phyloP scores from a whole-genome alignment of 164 flowering plant genomes.

The Piper longum region DNA sequence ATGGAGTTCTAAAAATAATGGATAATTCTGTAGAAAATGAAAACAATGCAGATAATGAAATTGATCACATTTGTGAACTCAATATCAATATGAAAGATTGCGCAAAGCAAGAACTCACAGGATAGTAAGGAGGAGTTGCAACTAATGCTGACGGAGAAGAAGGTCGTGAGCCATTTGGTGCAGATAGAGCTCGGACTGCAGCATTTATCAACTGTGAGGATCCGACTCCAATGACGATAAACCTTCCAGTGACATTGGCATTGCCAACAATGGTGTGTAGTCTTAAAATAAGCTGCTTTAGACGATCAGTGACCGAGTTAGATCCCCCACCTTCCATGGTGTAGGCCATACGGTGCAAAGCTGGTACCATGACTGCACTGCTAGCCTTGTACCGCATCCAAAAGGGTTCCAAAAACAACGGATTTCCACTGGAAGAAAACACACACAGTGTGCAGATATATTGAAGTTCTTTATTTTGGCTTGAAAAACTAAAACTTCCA shows the following conservation, averaged over 20 bases:
- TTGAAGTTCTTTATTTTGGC: too few relatives aligned
- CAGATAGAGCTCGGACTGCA: constrained; percentile 42
- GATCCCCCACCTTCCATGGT: constrained; percentile 5
- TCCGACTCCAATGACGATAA: constrained; percentile 53
- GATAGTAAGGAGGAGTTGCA: constrained; percentile 42
- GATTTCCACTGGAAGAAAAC: neutral
- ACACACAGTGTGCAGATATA: too few relatives aligned
- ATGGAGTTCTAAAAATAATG: too few relatives aligned
- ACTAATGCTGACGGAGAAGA: constrained; percentile 31
- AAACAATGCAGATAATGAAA: too few relatives aligned
- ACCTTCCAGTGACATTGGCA: constrained; percentile 36
- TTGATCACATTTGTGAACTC: too few relatives aligned
- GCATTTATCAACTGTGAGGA: constrained; percentile 64
- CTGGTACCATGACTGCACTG: constrained; percentile 36
- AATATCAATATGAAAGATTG: too few relatives aligned
- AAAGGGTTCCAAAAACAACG: constrained; percentile 31
- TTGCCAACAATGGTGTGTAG: constrained; percentile 46
- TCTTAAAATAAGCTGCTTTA: constrained; percentile 25
- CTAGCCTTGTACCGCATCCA: constrained; percentile 38
- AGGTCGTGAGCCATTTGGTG: constrained; percentile 7
- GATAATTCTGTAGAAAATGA: too few relatives aligned
- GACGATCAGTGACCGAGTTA: constrained; percentile 17
- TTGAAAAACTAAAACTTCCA: too few relatives aligned
- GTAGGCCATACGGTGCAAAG: constrained; percentile 73
- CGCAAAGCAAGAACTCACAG: constrained; percentile 15